A percentile compares a stretch with the other conserved stretches of the same genome.
Conservation (phyloP, 306 rosid species). For the Prunus campanulata region DNA sequence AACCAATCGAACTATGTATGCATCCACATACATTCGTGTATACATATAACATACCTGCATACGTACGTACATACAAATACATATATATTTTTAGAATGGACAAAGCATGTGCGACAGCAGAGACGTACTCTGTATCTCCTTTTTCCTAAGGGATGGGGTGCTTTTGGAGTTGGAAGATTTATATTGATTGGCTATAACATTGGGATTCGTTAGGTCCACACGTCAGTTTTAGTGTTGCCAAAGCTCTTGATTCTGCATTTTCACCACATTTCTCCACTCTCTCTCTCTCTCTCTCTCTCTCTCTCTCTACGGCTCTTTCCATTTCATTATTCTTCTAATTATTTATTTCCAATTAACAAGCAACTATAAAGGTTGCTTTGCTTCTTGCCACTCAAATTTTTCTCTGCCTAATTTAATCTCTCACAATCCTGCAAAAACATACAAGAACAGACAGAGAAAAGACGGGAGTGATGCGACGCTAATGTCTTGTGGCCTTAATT, state of each 20-base stretch:
- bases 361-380: too few species aligned
- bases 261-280: background rate
- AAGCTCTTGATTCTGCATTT: background rate
- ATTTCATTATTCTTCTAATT: too few species aligned
- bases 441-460: too few species aligned
- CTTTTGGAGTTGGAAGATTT: background rate
- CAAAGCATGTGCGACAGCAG: background rate
- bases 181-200: background rate
- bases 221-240: background rate
- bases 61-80: background rate
- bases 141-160: background rate
- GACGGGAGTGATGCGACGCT: too few species aligned
- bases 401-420: too few species aligned
- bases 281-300: background rate
- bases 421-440: too few species aligned
- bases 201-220: background rate
- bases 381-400: too few species aligned
- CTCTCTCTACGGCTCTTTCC: background rate
- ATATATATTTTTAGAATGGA: background rate
- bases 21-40: too few species aligned
- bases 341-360: too few species aligned
- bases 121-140: background rate
- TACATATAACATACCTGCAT: background rate
- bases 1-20: too few species aligned
- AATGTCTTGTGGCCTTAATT: background rate